These are phyloP conservation scores for Silene uniflora DNA, from an alignment of 148 eudicot species.

Conservation along the genomic window DNA sequence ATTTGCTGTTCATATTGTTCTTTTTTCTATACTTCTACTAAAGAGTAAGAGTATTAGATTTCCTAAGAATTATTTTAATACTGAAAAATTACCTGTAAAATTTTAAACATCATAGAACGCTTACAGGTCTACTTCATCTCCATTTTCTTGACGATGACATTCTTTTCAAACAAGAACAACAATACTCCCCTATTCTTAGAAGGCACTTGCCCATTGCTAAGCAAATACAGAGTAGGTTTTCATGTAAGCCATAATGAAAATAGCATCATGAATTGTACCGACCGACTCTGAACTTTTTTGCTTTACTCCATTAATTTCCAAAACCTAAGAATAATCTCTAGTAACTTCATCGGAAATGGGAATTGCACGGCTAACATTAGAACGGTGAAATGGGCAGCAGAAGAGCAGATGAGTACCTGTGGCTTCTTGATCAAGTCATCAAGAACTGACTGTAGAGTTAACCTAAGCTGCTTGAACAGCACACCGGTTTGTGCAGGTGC, in stretches of 20 bases:
- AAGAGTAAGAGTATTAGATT: background rate
- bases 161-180: background rate
- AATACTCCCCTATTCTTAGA: too few species aligned
- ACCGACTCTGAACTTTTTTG: too few species aligned
- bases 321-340: background rate
- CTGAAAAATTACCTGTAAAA: too few species aligned
- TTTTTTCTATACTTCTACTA: background rate
- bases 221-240: too few species aligned
- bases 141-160: background rate
- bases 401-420: slow-evolving; percentile 45
- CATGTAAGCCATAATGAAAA: too few species aligned
- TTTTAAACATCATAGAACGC: too few species aligned
- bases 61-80: background rate
- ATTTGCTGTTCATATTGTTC: background rate
- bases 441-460: slow-evolving; percentile 74
- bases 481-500: slow-evolving; percentile 99
- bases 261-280: too few species aligned
- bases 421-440: slow-evolving; percentile 77
- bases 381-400: background rate
- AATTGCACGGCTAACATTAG: background rate
- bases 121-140: too few species aligned
- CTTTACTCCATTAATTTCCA: background rate
- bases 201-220: too few species aligned
- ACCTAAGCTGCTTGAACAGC: slow-evolving; percentile 81
- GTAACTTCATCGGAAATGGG: background rate